These are phyloP conservation scores for Murraya koenigii DNA, from an alignment of 345 rosid genomes.

Conservation along the genomic window DNA sequence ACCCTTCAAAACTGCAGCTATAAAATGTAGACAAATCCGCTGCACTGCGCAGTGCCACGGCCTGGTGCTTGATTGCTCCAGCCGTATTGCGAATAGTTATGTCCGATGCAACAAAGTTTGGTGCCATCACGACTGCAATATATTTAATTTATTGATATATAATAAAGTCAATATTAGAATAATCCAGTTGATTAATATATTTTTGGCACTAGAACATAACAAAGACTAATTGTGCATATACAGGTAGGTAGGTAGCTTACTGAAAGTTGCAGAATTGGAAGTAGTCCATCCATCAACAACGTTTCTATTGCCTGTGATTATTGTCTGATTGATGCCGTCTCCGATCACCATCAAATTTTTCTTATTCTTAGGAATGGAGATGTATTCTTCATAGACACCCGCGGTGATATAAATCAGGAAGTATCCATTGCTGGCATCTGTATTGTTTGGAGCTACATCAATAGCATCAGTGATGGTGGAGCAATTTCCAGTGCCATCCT, in stretches of 20 bases:
- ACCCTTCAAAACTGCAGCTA: constrained; percentile 81
- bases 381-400: constrained; percentile 78
- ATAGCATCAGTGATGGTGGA: constrained; percentile 72
- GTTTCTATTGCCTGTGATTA: constrained; percentile 79
- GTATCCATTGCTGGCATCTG: constrained; percentile 53
- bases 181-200: too few relatives aligned
- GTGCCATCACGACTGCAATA: constrained; percentile 67
- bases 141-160: too few relatives aligned
- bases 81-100: constrained; percentile 87
- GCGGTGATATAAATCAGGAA: constrained; percentile 66
- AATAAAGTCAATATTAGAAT: not conserved
- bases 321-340: constrained; percentile 79
- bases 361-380: constrained; percentile 67
- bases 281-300: constrained; percentile 87
- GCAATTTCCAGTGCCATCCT: constrained; percentile 73
- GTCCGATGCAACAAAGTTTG: constrained; percentile 73
- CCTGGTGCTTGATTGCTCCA: constrained; percentile 80
- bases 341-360: constrained; percentile 79
- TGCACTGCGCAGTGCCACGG: constrained; percentile 70
- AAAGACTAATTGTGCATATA: not conserved
- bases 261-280: constrained; percentile 84
- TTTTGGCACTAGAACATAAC: too few relatives aligned
- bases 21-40: constrained; percentile 80
- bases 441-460: constrained; percentile 69
- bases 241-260: constrained; percentile 23